Conservation (phyloP, 441 rosid species). For the Bruguiera hainesii region DNA sequence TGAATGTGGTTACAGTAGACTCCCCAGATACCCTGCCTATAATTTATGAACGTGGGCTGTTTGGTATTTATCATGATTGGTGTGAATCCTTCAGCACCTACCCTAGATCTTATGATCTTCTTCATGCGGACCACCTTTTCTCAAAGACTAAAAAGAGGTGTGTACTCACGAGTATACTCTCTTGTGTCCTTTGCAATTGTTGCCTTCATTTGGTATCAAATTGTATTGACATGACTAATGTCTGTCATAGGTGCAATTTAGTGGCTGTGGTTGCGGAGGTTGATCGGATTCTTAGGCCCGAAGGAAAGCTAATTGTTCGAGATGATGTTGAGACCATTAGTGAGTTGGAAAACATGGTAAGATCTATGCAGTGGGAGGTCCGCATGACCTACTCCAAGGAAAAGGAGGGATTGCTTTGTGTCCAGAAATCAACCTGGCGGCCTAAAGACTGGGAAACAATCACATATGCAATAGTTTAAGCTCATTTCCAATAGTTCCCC, state of each 20-base stretch:
- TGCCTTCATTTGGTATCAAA: background rate
- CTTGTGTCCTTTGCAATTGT: background rate
- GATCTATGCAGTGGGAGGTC: slow-evolving; percentile 79
- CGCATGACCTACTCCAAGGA: slow-evolving; percentile 68
- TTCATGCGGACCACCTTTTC: slow-evolving; percentile 95
- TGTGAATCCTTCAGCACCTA: slow-evolving; percentile 93
- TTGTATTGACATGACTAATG: slow-evolving; percentile 5
- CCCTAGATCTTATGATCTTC: slow-evolving; percentile 91
- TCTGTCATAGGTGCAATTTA: slow-evolving; percentile 58
- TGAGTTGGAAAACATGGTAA: slow-evolving; percentile 54
- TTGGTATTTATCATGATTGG: slow-evolving; percentile 96
- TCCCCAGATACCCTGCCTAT: slow-evolving; percentile 89
- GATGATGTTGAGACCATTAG: slow-evolving; percentile 56
- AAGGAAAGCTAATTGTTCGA: slow-evolving; percentile 72
- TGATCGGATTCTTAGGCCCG: slow-evolving; percentile 81
- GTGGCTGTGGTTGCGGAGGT: slow-evolving; percentile 68
- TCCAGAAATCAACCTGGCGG: slow-evolving; percentile 77
- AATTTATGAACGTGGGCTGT: slow-evolving; percentile 87
- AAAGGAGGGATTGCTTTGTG: slow-evolving; percentile 76
- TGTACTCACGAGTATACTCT: slow-evolving; percentile 1
- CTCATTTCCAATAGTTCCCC: background rate
- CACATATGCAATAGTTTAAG: slow-evolving; percentile 50
- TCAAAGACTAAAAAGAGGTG: slow-evolving; percentile 74
- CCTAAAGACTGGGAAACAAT: slow-evolving; percentile 59
- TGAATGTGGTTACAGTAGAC: slow-evolving; percentile 84